A percentile compares a stretch with the other conserved stretches of the same genome.
Evolutionary conservation across 345 rosid genomes (phyloP).

Genomic region (Physaria fendleri): DNA sequence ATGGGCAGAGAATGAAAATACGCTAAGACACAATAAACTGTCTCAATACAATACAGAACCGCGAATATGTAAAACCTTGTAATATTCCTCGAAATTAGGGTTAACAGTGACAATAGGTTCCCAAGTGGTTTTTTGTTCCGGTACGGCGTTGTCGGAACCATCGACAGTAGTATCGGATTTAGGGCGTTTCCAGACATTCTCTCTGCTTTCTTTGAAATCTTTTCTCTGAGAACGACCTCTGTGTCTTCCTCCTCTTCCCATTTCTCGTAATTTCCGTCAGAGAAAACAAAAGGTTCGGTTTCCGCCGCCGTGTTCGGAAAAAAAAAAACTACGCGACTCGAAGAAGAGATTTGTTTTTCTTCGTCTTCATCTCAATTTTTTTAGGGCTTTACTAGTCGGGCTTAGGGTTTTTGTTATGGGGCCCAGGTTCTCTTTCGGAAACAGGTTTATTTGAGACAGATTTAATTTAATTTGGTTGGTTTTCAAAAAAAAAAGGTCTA

Average conservation of each 20-base stretch:
- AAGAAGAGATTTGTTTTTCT: not conserved
- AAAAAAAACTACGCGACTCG: not conserved
- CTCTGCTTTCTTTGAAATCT: conserved; percentile 79
- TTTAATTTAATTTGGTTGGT: no score
- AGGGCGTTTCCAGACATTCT: conserved; percentile 79
- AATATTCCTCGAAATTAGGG: conserved; percentile 75
- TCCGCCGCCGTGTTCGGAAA: conserved; percentile 29
- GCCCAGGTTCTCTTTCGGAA: not conserved
- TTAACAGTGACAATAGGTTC: conserved; percentile 51
- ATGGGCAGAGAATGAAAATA: not conserved
- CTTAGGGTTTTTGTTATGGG: conserved; percentile 14
- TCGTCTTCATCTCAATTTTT: not conserved
- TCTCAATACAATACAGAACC: not conserved
- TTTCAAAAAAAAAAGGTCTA: no score
- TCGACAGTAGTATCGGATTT: conserved; percentile 50
- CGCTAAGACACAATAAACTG: not conserved
- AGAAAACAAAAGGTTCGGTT: not conserved
- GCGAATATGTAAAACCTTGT: conserved; percentile 47
- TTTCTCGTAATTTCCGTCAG: conserved; percentile 10
- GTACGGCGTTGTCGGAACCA: conserved; percentile 23
- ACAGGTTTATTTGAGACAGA: no score
- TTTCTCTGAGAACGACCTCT: conserved; percentile 80
- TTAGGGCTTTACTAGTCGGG: conserved; percentile 17
- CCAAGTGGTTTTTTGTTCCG: conserved; percentile 21
- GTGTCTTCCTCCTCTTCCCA: conserved; percentile 64